A percentile compares a stretch with the other conserved stretches of the same genome.
phyloP scores from a whole-genome alignment of 352 stramenopile genomes.

The Pythium phragmiticola region DNA sequence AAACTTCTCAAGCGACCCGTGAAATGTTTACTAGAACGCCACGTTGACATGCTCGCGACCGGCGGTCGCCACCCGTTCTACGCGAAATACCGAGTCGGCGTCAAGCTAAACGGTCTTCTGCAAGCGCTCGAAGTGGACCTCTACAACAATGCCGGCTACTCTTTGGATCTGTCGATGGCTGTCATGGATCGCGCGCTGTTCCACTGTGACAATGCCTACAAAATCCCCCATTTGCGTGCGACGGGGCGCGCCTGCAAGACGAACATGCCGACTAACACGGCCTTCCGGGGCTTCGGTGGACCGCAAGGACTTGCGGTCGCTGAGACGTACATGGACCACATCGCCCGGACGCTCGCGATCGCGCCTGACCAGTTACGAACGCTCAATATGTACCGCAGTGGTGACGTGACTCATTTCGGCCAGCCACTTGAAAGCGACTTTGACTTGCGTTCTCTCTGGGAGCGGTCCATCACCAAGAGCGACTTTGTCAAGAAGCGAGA shows the following conservation, averaged over 20 bases:
- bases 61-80: slow-evolving; percentile 93
- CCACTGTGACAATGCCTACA: slow-evolving; percentile 95
- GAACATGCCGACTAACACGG: slow-evolving; percentile 93
- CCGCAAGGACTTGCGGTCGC: slow-evolving; percentile 90
- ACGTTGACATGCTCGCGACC: slow-evolving; percentile 95
- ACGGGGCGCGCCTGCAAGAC: slow-evolving; percentile 93
- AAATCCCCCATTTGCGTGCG: slow-evolving; percentile 89
- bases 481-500: slow-evolving; percentile 66
- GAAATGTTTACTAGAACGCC: slow-evolving; percentile 89
- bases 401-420: slow-evolving; percentile 91
- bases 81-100: slow-evolving; percentile 92
- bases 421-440: slow-evolving; percentile 90
- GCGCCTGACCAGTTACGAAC: slow-evolving; percentile 65
- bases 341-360: slow-evolving; percentile 85
- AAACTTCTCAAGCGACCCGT: slow-evolving; percentile 89
- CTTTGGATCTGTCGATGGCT: slow-evolving; percentile 92
- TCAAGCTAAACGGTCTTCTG: slow-evolving; percentile 82
- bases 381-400: slow-evolving; percentile 91
- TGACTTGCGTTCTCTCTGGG: slow-evolving; percentile 89
- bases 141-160: slow-evolving; percentile 95
- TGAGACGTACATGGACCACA: slow-evolving; percentile 95
- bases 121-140: slow-evolving; percentile 90
- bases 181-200: slow-evolving; percentile 96
- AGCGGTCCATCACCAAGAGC: slow-evolving; percentile 61
- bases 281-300: slow-evolving; percentile 95